Percentiles rank a stretch among this genome's conserved stretches.
These are phyloP conservation scores for Mycosphaerella sp. DNA, from an alignment of 2,329 filamentous ascomycete genomes.

Conservation along the genomic window DNA sequence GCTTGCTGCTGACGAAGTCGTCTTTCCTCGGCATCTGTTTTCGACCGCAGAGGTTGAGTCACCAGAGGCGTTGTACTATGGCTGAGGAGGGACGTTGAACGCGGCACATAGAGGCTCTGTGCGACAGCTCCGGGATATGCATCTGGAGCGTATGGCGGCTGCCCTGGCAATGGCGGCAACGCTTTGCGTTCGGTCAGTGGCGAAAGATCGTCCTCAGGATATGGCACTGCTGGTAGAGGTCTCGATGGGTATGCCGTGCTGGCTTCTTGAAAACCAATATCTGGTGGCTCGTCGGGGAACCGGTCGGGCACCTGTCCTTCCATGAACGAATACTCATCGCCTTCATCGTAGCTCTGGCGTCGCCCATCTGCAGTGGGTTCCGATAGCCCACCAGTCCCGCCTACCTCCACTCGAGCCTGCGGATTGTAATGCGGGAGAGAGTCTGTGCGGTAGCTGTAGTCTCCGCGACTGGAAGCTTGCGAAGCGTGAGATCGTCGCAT, in stretches of 20 bases:
- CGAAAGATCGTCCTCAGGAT: slow-evolving; percentile 44
- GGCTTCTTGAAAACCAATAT: slow-evolving; percentile 90
- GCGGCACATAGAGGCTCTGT: slow-evolving; percentile 46
- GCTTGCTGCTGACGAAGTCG: slow-evolving; percentile 47
- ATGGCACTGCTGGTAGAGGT: slow-evolving; percentile 58
- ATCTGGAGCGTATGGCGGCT: slow-evolving; percentile 25
- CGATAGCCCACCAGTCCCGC: slow-evolving; percentile 81
- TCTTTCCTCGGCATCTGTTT: slow-evolving; percentile 79
- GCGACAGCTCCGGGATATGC: slow-evolving; percentile 25
- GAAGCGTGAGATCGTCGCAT: slow-evolving; percentile 41
- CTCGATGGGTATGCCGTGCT: slow-evolving; percentile 49
- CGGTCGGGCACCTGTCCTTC: slow-evolving; percentile 38
- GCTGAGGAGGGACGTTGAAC: slow-evolving; percentile 76
- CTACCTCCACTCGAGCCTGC: slow-evolving; percentile 74
- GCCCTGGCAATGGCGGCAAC: slow-evolving; percentile 17
- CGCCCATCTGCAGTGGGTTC: slow-evolving; percentile 59
- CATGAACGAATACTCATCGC: slow-evolving; percentile 61
- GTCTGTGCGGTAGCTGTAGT: slow-evolving; percentile 43
- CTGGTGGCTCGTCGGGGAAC: slow-evolving; percentile 59
- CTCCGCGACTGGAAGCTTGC: slow-evolving; percentile 35
- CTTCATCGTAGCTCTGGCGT: slow-evolving; percentile 85
- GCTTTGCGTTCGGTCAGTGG: slow-evolving; percentile 18
- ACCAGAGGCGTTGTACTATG: slow-evolving; percentile 75
- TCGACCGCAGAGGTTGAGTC: slow-evolving; percentile 78
- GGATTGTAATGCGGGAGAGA: slow-evolving; percentile 53